These are phyloP conservation scores for Talaromyces nanjingensis DNA, from an alignment of 495 filamentous ascomycete species.

Conservation along the genomic window DNA sequence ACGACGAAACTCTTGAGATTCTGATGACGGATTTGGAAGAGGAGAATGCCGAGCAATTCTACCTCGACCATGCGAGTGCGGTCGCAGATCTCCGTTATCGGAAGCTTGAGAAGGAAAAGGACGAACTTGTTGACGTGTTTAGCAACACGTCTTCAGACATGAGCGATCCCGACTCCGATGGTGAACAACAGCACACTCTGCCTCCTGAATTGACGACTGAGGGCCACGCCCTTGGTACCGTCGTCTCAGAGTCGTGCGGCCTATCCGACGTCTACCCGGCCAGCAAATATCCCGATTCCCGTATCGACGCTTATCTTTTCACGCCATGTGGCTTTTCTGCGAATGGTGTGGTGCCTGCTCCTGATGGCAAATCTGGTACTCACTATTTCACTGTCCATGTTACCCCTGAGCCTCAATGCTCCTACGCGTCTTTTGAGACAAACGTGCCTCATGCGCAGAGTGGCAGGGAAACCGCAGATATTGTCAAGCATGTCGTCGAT, in stretches of 20 bases:
- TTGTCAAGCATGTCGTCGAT: conserved; percentile 85
- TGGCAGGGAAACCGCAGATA: conserved; percentile 80
- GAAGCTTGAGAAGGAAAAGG: conserved; percentile 37
- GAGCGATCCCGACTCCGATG: conserved; percentile 47
- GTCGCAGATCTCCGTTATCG: conserved; percentile 75
- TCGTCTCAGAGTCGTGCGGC: conserved; percentile 87
- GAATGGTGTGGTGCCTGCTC: conserved; percentile 89
- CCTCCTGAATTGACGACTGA: conserved; percentile 79
- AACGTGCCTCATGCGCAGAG: conserved; percentile 90
- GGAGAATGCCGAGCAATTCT: conserved; percentile 92
- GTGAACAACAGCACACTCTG: conserved; percentile 46
- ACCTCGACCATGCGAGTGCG: conserved; percentile 84
- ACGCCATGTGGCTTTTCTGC: conserved; percentile 96
- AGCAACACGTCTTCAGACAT: conserved; percentile 67
- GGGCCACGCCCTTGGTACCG: conserved; percentile 86
- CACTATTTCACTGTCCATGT: conserved; percentile 99
- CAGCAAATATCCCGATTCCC: conserved; percentile 82
- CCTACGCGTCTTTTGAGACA: conserved; percentile 98
- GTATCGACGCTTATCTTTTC: conserved; percentile 95
- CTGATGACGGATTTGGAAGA: conserved; percentile 97
- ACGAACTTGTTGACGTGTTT: conserved; percentile 69
- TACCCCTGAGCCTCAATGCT: conserved; percentile 94
- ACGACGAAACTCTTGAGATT: conserved; percentile 93
- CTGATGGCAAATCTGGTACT: conserved; percentile 53
- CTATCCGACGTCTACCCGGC: conserved; percentile 85